Evolutionary conservation across 768 basidiomycete species (phyloP), one percentile per base, ranked within the genome.

Genomic region (Lanmaoa rubissima): DNA sequence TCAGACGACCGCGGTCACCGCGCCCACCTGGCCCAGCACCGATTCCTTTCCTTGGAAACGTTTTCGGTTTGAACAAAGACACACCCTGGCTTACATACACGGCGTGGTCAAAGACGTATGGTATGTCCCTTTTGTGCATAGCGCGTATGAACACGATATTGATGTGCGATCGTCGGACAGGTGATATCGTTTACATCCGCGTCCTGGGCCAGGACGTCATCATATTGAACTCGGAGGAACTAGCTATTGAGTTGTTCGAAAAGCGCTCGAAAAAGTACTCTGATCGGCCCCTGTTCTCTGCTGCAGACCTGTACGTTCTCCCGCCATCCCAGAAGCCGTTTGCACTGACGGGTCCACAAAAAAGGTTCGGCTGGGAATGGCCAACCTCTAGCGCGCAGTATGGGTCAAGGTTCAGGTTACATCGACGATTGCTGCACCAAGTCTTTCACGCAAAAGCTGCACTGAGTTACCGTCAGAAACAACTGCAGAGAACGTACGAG

Each of bases 241-340:
- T 73, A 14, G 76, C 76, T 32, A 71, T 72, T 21, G 80, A 81
- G 43, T 67, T 85, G 34, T 67, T 85, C 34, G 83, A 84, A 38
- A 80, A 75, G 62, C 76, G 79, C 32, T 78, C 82, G 45, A 64
- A 76, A 11, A 79, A 79, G 21, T 84, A 84, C 62, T 84, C 81
- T 45, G 59, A 61, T 47, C 48, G 64, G 8, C 51, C 66, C 10
- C 12, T 12, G 3, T 44, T 36, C 12, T 21, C 51, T 19, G 17
- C n/a, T 14, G 49, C 50, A 8, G 52, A 53, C 1, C 5, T 65
- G 65, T 58, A 32, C 31, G 58, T 53, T n/a, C 47, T 17, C 21
- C 21, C 21, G 21, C 21, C 21, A 24, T 24, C 21, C 21, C 21
- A 24, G 21, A 2, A 2, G 21, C 21, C 21, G 21, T 24, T 38